These are phyloP conservation scores for Pichia kluyveri DNA, from an alignment of 805 yeast genomes.

Conservation along the genomic window DNA sequence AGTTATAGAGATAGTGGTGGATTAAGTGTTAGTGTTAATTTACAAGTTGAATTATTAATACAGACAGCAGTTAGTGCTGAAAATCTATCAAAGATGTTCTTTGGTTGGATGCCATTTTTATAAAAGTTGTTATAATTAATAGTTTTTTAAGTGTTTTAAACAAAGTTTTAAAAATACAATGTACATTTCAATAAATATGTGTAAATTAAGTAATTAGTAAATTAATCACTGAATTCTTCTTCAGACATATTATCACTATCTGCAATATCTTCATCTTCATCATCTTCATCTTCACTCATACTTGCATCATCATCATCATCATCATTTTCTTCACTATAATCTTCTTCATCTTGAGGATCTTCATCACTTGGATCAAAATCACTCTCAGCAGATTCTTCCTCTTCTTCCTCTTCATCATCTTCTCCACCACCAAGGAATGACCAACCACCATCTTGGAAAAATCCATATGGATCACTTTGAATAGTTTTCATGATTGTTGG, in stretches of 20 bases:
- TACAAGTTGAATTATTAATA: conserved; percentile 84
- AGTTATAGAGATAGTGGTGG: conserved; percentile 37
- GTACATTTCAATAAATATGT: not conserved
- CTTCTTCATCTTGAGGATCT: conserved; percentile 48
- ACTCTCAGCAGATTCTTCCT: conserved; percentile 57
- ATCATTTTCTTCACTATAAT: conserved; percentile 22
- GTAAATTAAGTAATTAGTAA: not conserved
- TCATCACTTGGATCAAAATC: conserved; percentile 59
- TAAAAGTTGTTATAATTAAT: conserved; percentile 2
- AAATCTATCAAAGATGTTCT: conserved; percentile 76
- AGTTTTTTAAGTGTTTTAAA: not conserved
- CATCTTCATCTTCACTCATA: conserved; percentile 19
- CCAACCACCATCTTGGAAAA: conserved; percentile 96
- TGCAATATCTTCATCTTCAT: conserved; percentile 21
- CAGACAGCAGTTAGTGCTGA: conserved; percentile 70
- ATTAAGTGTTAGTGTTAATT: conserved; percentile 79
- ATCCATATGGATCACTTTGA: conserved; percentile 85
- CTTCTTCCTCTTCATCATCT: conserved; percentile 63
- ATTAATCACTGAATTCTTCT: conserved; percentile 25
- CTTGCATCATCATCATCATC: conserved; percentile 19
- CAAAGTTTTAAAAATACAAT: conserved; percentile 1
- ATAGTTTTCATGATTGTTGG: conserved; percentile 89
- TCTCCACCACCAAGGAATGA: conserved; percentile 83
- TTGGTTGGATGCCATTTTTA: conserved; percentile 85
- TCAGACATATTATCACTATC: conserved; percentile 22